Evolutionary conservation across 371 early-diverging fungal species (phyloP).

Genomic region (Saksenaea vasiformis): DNA sequence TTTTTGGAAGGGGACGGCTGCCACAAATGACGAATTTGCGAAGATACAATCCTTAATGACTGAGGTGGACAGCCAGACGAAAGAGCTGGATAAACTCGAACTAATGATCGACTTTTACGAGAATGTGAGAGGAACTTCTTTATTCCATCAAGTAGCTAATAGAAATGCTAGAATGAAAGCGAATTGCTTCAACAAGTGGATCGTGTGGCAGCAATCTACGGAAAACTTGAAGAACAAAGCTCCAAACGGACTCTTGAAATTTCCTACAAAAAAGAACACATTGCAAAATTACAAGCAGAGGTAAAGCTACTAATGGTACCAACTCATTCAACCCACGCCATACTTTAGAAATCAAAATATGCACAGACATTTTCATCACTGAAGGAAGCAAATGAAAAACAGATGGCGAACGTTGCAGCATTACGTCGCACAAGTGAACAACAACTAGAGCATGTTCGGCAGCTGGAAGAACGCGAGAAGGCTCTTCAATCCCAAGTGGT

Average conservation of each 20-base stretch:
- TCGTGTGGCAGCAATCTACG: slow-evolving; percentile 76
- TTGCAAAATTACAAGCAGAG: slow-evolving; percentile 73
- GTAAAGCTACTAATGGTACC: background rate
- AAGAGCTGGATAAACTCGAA: slow-evolving; percentile 15
- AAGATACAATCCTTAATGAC: slow-evolving; percentile 13
- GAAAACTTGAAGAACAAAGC: slow-evolving; percentile 79
- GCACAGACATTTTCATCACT: slow-evolving; percentile 44
- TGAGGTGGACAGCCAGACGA: slow-evolving; percentile 8
- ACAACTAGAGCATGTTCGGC: slow-evolving; percentile 43
- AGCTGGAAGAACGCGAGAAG: slow-evolving; percentile 40
- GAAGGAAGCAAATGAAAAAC: slow-evolving; percentile 39
- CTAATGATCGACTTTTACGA: slow-evolving; percentile 22
- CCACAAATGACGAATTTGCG: background rate
- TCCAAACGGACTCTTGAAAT: slow-evolving; percentile 73
- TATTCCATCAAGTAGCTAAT: background rate
- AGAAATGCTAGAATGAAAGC: slow-evolving; percentile 40
- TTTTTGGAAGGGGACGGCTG: slow-evolving; percentile 1
- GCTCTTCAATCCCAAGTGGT: slow-evolving; percentile 33
- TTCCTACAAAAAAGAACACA: slow-evolving; percentile 74
- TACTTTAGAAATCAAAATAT: slow-evolving; percentile 30
- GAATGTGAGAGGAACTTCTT: slow-evolving; percentile 7
- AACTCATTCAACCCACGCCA: background rate
- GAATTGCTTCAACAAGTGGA: slow-evolving; percentile 80
- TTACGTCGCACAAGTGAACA: slow-evolving; percentile 40
- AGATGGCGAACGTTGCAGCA: slow-evolving; percentile 29